A percentile compares a stretch with the other conserved stretches of the same genome.
Conservation (phyloP, 352 stramenopile genomes). For the Phytophthora megakarya region DNA sequence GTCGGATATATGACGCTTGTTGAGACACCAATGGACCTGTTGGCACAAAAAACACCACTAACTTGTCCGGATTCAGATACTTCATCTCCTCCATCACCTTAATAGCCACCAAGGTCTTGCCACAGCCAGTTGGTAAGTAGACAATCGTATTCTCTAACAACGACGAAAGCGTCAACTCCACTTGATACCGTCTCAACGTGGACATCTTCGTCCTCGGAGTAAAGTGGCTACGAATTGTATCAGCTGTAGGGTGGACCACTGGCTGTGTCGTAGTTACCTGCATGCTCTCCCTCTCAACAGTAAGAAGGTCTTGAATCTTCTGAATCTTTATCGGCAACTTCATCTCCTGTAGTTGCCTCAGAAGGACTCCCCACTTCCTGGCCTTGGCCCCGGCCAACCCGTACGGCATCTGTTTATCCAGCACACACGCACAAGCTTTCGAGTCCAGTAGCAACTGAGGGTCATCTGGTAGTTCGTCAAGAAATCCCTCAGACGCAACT, state of each 20-base stretch:
- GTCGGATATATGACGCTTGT: slow-evolving; percentile 69
- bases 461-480: slow-evolving; percentile 41
- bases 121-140: slow-evolving; percentile 78
- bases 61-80: slow-evolving; percentile 52
- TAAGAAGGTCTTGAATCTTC: slow-evolving; percentile 29
- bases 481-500: slow-evolving; percentile 45
- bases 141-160: slow-evolving; percentile 82
- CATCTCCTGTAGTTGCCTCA: slow-evolving; percentile 38
- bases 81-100: slow-evolving; percentile 75
- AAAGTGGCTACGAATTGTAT: slow-evolving; percentile 39
- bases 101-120: slow-evolving; percentile 79
- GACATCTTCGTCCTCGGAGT: slow-evolving; percentile 49
- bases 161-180: slow-evolving; percentile 68
- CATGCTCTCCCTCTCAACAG: not conserved
- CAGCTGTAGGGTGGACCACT: slow-evolving; percentile 38
- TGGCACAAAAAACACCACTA: slow-evolving; percentile 74
- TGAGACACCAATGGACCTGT: slow-evolving; percentile 79
- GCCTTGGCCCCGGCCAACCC: slow-evolving; percentile 6
- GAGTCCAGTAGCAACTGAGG: slow-evolving; percentile 56
- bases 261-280: slow-evolving; percentile 3
- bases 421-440: slow-evolving; percentile 48
- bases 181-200: slow-evolving; percentile 61
- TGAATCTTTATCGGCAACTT: slow-evolving; percentile 30
- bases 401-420: slow-evolving; percentile 20
- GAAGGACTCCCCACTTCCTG: slow-evolving; percentile 46